These are phyloP conservation scores for Metschnikowia hibisci DNA, from an alignment of 805 yeast genomes.

Conservation along the genomic window DNA sequence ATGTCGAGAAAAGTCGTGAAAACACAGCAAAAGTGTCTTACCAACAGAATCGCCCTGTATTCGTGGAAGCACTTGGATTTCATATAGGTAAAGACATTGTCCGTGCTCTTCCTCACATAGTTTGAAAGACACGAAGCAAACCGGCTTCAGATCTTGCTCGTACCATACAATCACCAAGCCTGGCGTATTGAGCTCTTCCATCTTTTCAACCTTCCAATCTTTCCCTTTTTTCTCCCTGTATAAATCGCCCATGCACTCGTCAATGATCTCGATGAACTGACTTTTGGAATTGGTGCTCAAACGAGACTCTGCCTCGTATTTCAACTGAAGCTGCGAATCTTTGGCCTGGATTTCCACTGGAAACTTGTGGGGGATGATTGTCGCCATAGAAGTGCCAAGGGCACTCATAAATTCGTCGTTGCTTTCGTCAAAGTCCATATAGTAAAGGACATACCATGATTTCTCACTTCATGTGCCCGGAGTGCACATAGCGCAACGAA, in stretches of 20 bases:
- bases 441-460: background rate
- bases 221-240: conserved; percentile 30
- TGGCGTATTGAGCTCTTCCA: conserved; percentile 42
- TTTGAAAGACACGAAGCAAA: conserved; percentile 47
- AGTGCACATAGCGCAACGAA: background rate
- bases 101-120: conserved; percentile 38
- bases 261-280: conserved; percentile 23
- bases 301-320: conserved; percentile 1
- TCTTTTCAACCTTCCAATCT: conserved; percentile 42
- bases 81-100: conserved; percentile 47
- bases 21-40: conserved; percentile 26
- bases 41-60: conserved; percentile 41
- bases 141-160: conserved; percentile 4
- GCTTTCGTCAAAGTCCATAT: conserved; percentile 13
- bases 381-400: conserved; percentile 9
- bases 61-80: conserved; percentile 44
- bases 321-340: background rate
- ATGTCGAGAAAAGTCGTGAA: conserved; percentile 27
- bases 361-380: conserved; percentile 7
- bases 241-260: conserved; percentile 24
- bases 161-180: conserved; percentile 46
- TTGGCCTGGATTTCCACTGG: conserved; percentile 3
- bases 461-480: background rate
- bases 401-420: conserved; percentile 10
- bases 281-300: background rate